phyloP scores from a whole-genome alignment of 2,329 filamentous ascomycete genomes.

The Lecanicillium sp. region DNA sequence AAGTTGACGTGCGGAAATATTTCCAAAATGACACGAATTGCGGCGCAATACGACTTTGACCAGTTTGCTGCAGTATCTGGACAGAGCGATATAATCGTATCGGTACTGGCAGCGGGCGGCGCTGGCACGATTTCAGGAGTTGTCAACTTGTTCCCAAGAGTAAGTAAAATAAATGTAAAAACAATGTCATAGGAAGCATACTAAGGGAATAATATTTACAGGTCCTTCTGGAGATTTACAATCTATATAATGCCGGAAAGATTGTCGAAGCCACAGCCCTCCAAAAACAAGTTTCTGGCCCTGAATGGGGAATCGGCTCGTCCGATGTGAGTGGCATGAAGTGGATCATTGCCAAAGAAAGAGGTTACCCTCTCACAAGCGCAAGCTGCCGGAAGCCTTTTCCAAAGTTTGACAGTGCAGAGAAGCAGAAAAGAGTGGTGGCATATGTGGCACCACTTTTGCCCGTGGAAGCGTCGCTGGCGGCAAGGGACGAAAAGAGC shows the following conservation, averaged over 20 bases:
- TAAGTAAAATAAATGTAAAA: conserved; percentile 19
- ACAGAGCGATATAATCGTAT: conserved; percentile 60
- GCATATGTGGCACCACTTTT: background rate
- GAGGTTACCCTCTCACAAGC: conserved; percentile 36
- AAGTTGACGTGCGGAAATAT: conserved; percentile 71
- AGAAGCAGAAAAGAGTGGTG: conserved; percentile 8
- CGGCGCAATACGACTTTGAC: conserved; percentile 38
- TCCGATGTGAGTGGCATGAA: conserved; percentile 31
- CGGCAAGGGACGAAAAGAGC: background rate
- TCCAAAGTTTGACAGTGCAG: conserved; percentile 27
- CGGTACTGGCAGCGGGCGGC: conserved; percentile 44
- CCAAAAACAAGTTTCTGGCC: conserved; percentile 18
- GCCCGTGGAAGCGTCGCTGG: background rate
- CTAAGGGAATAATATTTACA: background rate
- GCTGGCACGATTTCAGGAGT: conserved; percentile 51
- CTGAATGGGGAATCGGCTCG: no score
- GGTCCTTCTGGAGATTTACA: conserved; percentile 26
- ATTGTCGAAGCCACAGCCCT: conserved; percentile 32
- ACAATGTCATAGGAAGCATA: no score
- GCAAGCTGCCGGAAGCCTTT: conserved; percentile 40
- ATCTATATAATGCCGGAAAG: conserved; percentile 33
- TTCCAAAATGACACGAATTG: conserved; percentile 60
- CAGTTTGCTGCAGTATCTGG: conserved; percentile 25
- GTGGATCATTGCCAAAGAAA: conserved; percentile 13
- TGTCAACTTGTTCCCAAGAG: conserved; percentile 49